Evolutionary conservation across 1,284 basidiomycete species (phyloP), one percentile per base, ranked within the genome.

Genomic region (Exobasidium rhododendri): DNA sequence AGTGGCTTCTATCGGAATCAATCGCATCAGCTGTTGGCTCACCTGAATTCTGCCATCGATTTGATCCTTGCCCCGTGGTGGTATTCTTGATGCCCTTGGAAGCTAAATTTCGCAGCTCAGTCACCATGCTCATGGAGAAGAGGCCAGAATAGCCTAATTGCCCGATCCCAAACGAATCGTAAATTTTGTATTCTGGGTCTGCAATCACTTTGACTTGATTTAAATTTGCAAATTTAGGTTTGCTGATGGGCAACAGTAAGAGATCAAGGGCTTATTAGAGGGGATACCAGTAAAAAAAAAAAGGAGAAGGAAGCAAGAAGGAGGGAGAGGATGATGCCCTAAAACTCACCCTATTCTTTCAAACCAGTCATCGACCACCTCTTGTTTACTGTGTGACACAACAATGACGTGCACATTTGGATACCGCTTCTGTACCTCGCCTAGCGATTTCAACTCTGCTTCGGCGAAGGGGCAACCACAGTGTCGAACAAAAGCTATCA

Each of bases 381-480:
- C 54, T 32, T 62, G 35, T 24, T 43, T 35, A 2, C 52, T 22
- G 32, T 67, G 65, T 52, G 65, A 30, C 22, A 67, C 51, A 31
- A 67, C 53, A 10, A 67, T 55, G 17, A 64, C 46, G 22, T 53
- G 40, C 6, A 67, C 30, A 3, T 50, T 59, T 5, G n/a, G 29
- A 51, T 47, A 28, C 32, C 44, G 35, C 59, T 67, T 62, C 45
- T 13, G n/a, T 6, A 45, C 57, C 20, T 61, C 30, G 44, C 40
- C 45, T 13, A 67, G 53, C 31, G 44, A 22, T n/a, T 22, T 14
- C 4, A 65, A 54, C 46, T 67, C 65, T 30, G 55, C 57, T 43
- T 67, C 54, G 13, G 65, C 63, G 43, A 65, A 67, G 44, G 65
- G 65, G 50, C 65, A 67, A 28, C 65, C 65, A 44, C 63, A 65